A percentile compares a stretch with the other conserved stretches of the same genome.
These are phyloP conservation scores for Penicillium ucsense DNA, from an alignment of 495 filamentous ascomycete species.

Conservation along the genomic window DNA sequence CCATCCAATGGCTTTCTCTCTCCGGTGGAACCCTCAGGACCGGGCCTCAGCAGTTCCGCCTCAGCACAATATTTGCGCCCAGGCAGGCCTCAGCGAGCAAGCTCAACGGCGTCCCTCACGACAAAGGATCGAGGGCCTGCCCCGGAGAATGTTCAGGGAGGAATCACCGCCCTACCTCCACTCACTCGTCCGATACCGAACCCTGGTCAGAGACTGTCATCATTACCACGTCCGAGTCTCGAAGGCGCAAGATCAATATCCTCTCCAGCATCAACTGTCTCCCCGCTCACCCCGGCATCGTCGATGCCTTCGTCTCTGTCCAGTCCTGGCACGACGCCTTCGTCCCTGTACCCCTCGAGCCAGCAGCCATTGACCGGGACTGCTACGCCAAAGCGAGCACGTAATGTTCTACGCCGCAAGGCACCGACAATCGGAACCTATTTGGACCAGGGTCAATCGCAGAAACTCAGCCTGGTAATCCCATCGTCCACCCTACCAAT, in stretches of 20 bases:
- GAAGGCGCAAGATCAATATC: constrained; percentile 6
- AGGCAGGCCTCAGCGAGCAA: constrained; percentile 21
- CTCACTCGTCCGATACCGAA: constrained; percentile 11
- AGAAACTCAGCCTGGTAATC: constrained; percentile 31
- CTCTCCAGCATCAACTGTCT: constrained; percentile 11
- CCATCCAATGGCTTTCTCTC: constrained; percentile 18
- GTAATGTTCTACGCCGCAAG: constrained; percentile 36
- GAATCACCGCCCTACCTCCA: constrained; percentile 13
- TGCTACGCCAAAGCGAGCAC: constrained; percentile 18
- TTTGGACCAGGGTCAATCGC: constrained; percentile 16
- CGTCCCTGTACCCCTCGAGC: constrained; percentile 4
- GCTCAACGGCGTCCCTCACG: constrained; percentile 13
- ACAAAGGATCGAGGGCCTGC: constrained; percentile 18
- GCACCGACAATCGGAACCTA: constrained; percentile 33
- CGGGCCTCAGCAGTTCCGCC: constrained; percentile 7
- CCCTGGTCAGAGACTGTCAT: constrained; percentile 19
- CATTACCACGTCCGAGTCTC: constrained; percentile 25
- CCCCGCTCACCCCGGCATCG: constrained; percentile 8
- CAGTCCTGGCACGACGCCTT: constrained; percentile 8
- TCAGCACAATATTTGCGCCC: constrained; percentile 6
- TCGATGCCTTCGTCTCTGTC: constrained; percentile 12
- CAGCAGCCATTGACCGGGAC: constrained; percentile 4
- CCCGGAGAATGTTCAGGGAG: constrained; percentile 15
- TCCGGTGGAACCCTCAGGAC: constrained; percentile 19
- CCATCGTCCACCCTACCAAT: constrained; percentile 11